phyloP scores from a whole-genome alignment of 768 basidiomycete species.

The Amanita inopinata region DNA sequence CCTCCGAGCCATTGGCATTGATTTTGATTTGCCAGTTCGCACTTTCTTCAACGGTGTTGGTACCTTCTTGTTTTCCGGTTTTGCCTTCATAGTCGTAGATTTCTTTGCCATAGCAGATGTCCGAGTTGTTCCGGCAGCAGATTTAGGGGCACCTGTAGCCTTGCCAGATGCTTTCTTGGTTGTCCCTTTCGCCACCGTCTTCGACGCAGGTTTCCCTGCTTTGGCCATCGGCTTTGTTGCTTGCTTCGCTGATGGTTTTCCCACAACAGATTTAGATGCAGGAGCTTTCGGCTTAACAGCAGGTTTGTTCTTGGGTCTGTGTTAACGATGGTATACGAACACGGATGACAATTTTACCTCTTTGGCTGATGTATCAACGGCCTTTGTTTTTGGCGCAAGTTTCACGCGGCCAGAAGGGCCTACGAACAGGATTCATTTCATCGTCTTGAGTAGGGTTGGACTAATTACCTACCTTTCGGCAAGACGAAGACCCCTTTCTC shows the following conservation, averaged over 20 bases:
- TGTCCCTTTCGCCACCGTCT: conserved; percentile 16
- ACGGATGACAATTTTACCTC: conserved; percentile 23
- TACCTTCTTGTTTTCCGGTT: conserved; percentile 23
- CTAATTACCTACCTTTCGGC: conserved; percentile 62
- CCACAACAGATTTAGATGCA: conserved; percentile 19
- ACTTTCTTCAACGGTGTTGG: conserved; percentile 24
- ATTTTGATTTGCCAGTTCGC: conserved; percentile 26
- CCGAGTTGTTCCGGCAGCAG: conserved; percentile 9
- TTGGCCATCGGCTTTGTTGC: conserved; percentile 17
- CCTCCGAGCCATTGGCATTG: conserved; percentile 25
- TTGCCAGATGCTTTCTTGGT: conserved; percentile 19
- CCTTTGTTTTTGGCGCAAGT: conserved; percentile 43
- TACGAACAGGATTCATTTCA: conserved; percentile 19
- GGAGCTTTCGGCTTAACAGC: conserved; percentile 26
- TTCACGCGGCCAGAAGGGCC: conserved; percentile 67
- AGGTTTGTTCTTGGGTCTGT: conserved; percentile 25
- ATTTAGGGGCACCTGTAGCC: conserved; percentile 18
- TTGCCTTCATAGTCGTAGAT: conserved; percentile 18
- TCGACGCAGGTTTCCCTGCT: conserved; percentile 17
- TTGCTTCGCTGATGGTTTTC: conserved; percentile 15
- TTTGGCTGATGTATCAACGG: conserved; percentile 29
- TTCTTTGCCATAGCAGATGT: conserved; percentile 17
- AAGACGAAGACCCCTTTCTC: conserved; percentile 78
- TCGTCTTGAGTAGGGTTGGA: conserved; percentile 1
- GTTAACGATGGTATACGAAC: conserved; percentile 10